A percentile compares a stretch with the other conserved stretches of the same genome.
phyloP scores from a whole-genome alignment of 140 eudicot species.

The Bidens hawaiensis region DNA sequence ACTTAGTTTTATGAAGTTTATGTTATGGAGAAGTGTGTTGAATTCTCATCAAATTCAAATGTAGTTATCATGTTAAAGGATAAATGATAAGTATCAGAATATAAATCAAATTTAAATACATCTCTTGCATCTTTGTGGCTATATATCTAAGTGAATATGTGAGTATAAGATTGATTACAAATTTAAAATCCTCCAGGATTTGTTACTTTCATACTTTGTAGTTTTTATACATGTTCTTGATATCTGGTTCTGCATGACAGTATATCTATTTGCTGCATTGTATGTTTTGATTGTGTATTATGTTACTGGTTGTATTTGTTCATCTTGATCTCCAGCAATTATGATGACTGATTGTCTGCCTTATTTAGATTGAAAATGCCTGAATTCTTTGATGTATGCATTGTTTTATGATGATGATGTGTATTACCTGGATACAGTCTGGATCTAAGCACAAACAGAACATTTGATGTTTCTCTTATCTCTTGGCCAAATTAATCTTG shows the following conservation, averaged over 20 bases:
- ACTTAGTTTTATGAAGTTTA: neutral
- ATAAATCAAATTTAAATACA: no score
- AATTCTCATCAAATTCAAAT: no score
- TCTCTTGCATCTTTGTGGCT: no score
- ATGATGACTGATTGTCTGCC: constrained; percentile 1
- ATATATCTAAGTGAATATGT: no score
- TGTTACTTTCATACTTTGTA: no score
- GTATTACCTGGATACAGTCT: constrained; percentile 11
- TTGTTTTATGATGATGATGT: constrained; percentile 5
- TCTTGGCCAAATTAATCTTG: constrained; percentile 3
- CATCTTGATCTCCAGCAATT: constrained; percentile 1
- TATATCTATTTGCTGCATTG: constrained; percentile 4
- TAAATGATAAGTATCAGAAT: no score
- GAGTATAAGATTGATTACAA: no score
- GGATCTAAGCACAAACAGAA: constrained; percentile 14
- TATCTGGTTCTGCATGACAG: constrained; percentile 14
- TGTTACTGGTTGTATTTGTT: neutral
- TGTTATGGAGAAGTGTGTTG: no score
- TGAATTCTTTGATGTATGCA: neutral
- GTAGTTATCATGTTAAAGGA: no score
- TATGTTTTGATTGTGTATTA: constrained; percentile 13
- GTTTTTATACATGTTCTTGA: constrained; percentile 16
- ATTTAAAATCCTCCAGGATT: no score
- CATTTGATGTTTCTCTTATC: neutral
- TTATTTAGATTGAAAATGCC: constrained; percentile 13